phyloP scores from a whole-genome alignment of 306 rosid genomes.

The Gynostemma pentaphyllum region DNA sequence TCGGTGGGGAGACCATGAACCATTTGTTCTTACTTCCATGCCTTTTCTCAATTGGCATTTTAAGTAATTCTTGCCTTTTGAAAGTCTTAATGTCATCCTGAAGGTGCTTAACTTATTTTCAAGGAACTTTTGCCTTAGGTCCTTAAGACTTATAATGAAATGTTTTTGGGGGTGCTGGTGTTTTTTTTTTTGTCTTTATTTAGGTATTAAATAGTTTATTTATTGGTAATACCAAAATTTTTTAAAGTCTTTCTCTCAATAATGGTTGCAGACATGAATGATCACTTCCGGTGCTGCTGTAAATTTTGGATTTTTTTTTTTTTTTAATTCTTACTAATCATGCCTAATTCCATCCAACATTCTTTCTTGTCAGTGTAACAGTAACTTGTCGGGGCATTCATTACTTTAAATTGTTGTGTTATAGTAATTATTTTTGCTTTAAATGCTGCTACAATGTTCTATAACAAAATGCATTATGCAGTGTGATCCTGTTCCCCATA shows the following conservation, averaged over 20 bases:
- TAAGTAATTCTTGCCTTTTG: not conserved
- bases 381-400: not conserved
- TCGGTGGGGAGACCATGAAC: not conserved
- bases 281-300: not conserved
- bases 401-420: not conserved
- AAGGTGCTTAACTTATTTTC: not conserved
- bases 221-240: not conserved
- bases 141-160: not conserved
- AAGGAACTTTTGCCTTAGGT: not conserved
- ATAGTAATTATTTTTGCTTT: not conserved
- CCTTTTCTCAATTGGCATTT: not conserved
- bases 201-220: not conserved
- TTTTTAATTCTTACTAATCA: not conserved
- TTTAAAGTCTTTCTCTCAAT: not conserved
- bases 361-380: not conserved
- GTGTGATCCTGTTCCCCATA: slow-evolving; percentile 76
- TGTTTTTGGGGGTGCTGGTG: not conserved
- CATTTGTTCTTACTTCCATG: not conserved
- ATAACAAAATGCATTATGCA: slow-evolving; percentile 29
- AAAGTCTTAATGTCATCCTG: not conserved
- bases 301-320: not conserved
- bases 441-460: not conserved
- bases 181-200: not conserved
- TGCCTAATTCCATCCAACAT: not conserved
- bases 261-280: not conserved